These are phyloP conservation scores for Hemerocallis citrina DNA, from an alignment of 106 monocot species.

Conservation along the genomic window DNA sequence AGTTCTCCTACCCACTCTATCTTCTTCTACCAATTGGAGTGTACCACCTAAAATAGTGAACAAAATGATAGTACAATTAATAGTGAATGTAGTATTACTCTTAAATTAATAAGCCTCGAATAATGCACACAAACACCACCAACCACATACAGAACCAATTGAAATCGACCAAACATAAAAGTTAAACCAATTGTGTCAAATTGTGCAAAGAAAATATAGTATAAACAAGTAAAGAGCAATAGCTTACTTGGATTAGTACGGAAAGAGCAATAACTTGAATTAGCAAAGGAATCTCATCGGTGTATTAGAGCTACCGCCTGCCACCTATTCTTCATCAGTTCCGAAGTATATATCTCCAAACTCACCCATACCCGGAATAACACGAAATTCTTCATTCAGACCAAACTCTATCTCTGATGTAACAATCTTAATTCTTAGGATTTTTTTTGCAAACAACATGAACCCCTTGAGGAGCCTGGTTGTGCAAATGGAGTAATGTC, in stretches of 20 bases:
- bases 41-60: too few species aligned
- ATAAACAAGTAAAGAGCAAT: not conserved
- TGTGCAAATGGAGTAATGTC: too few species aligned
- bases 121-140: too few species aligned
- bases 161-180: too few species aligned
- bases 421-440: conserved; percentile 83
- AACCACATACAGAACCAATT: too few species aligned
- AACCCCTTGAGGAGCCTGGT: conserved; percentile 69
- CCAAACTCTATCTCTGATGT: conserved; percentile 89
- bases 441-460: conserved; percentile 76
- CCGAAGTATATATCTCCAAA: conserved; percentile 96
- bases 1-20: too few species aligned
- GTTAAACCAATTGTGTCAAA: too few species aligned
- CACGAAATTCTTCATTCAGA: conserved; percentile 78
- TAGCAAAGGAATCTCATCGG: not conserved
- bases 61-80: too few species aligned
- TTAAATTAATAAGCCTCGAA: too few species aligned
- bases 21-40: too few species aligned
- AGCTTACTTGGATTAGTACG: conserved; percentile 1
- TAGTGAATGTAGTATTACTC: too few species aligned
- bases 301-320: not conserved
- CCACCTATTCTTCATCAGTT: conserved; percentile 54
- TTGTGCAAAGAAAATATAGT: not conserved
- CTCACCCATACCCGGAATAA: conserved; percentile 94
- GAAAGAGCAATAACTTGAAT: too few species aligned